A percentile compares a stretch with the other conserved stretches of the same genome.
Conservation (phyloP, 352 stramenopile species). For the Phytopythium ostracodes region DNA sequence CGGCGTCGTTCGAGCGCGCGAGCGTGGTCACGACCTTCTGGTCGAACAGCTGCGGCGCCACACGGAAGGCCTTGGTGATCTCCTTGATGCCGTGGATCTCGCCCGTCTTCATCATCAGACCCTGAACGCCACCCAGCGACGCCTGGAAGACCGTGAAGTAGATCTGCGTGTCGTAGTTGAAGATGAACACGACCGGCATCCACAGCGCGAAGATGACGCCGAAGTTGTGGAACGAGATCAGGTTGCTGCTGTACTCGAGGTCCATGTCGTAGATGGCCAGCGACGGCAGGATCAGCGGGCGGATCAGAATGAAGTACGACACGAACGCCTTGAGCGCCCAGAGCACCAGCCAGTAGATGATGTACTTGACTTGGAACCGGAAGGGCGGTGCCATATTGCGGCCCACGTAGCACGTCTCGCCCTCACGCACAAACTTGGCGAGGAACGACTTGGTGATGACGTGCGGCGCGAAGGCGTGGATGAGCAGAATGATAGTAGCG, state of each 20-base stretch:
- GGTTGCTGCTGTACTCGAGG: constrained; percentile 45
- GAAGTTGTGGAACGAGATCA: constrained; percentile 72
- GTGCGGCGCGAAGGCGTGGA: constrained; percentile 38
- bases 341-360: constrained; percentile 57
- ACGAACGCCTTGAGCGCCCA: constrained; percentile 58
- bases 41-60: constrained; percentile 64
- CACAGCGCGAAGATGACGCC: constrained; percentile 57
- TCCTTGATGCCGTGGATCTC: constrained; percentile 65
- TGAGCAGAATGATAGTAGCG: constrained; percentile 33
- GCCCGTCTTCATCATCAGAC: constrained; percentile 66
- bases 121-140: constrained; percentile 41
- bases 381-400: constrained; percentile 65
- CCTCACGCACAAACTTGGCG: constrained; percentile 70
- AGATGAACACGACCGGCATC: constrained; percentile 68
- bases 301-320: constrained; percentile 69
- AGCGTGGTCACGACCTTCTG: constrained; percentile 68
- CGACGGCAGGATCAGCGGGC: constrained; percentile 59
- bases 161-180: constrained; percentile 80
- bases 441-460: constrained; percentile 49
- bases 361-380: constrained; percentile 59
- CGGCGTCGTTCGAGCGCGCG: constrained; percentile 50
- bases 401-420: constrained; percentile 58
- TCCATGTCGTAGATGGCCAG: constrained; percentile 71
- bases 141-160: constrained; percentile 77
- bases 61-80: constrained; percentile 63